These are phyloP conservation scores for Penicillium verhagenii DNA, from an alignment of 495 filamentous ascomycete genomes.

Conservation along the genomic window DNA sequence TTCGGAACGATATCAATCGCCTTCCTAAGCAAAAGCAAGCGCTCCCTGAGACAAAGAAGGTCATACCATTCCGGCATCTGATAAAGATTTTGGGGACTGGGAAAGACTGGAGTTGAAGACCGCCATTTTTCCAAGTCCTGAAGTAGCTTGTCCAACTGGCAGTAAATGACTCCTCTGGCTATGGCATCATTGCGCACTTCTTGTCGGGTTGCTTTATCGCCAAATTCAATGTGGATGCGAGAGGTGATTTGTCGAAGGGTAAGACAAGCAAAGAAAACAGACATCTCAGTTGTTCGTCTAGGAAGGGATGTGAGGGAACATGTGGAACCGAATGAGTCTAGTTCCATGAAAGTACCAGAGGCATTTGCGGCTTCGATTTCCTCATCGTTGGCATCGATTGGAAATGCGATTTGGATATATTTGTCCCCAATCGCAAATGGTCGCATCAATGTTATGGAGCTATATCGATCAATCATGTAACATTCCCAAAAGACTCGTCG, in stretches of 20 bases:
- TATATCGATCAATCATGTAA: slow-evolving; percentile 33
- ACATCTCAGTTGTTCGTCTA: slow-evolving; percentile 19
- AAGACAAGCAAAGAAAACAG: slow-evolving; percentile 24
- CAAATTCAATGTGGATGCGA: slow-evolving; percentile 20
- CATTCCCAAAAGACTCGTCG: slow-evolving; percentile 32
- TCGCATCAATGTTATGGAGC: slow-evolving; percentile 27
- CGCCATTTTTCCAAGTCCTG: slow-evolving; percentile 24
- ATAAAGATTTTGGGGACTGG: slow-evolving; percentile 19
- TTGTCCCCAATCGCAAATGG: slow-evolving; percentile 23
- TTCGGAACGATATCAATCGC: slow-evolving; percentile 29
- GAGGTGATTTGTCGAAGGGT: slow-evolving; percentile 29
- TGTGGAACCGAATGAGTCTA: slow-evolving; percentile 16
- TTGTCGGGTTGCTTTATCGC: slow-evolving; percentile 2
- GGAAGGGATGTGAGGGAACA: slow-evolving; percentile 1
- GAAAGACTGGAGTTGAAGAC: slow-evolving; percentile 14
- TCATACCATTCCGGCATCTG: slow-evolving; percentile 31
- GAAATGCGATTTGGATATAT: slow-evolving; percentile 23
- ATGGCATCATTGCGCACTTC: not conserved
- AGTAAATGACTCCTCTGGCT: slow-evolving; percentile 19
- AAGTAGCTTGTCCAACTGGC: slow-evolving; percentile 19
- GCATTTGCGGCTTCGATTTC: slow-evolving; percentile 27
- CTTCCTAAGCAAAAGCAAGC: slow-evolving; percentile 22
- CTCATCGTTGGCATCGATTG: slow-evolving; percentile 28
- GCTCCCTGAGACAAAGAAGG: slow-evolving; percentile 24
- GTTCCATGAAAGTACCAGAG: slow-evolving; percentile 17